Conservation (phyloP, 208 protist genomes). For the Leishmania gerbilli region DNA sequence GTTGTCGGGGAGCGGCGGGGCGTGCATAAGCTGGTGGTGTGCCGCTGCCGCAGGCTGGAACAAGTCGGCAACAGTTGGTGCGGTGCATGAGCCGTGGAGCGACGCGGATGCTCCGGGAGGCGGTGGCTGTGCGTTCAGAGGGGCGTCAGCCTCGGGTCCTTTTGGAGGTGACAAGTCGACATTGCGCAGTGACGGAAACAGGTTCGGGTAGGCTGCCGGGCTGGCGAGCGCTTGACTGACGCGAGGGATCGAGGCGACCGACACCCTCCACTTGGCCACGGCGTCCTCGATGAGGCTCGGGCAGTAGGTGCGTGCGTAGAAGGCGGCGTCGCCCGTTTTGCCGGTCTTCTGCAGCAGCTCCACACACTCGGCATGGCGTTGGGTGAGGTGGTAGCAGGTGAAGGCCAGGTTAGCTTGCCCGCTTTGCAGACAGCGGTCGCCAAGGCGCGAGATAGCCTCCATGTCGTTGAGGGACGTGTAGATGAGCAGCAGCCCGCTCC, state of each 20-base stretch:
- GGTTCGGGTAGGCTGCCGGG: constrained; percentile 94
- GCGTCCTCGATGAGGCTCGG: constrained; percentile 76
- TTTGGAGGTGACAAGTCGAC: not conserved
- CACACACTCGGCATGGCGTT: constrained; percentile 82
- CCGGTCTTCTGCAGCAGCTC: constrained; percentile 85
- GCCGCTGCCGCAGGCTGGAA: not conserved
- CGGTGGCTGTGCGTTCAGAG: not conserved
- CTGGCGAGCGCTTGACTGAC: constrained; percentile 90
- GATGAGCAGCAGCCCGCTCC: constrained; percentile 81
- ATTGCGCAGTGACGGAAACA: constrained; percentile 85
- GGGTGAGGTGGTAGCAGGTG: constrained; percentile 87
- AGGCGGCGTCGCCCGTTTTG: constrained; percentile 93
- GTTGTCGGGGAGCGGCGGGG: not conserved
- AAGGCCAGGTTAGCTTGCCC: constrained; percentile 95
- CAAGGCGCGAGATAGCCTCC: constrained; percentile 72
- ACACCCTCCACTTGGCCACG: constrained; percentile 91
- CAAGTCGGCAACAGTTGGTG: not conserved
- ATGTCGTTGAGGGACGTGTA: constrained; percentile 73
- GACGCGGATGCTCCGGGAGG: not conserved
- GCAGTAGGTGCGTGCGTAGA: constrained; percentile 96
- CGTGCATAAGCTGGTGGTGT: not conserved
- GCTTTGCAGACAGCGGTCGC: constrained; percentile 49
- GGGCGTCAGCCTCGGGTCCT: not conserved
- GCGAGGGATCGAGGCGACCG: constrained; percentile 74
- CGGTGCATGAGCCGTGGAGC: not conserved